phyloP scores from a whole-genome alignment of 352 stramenopile genomes.

The Pythium scleroteichum region DNA sequence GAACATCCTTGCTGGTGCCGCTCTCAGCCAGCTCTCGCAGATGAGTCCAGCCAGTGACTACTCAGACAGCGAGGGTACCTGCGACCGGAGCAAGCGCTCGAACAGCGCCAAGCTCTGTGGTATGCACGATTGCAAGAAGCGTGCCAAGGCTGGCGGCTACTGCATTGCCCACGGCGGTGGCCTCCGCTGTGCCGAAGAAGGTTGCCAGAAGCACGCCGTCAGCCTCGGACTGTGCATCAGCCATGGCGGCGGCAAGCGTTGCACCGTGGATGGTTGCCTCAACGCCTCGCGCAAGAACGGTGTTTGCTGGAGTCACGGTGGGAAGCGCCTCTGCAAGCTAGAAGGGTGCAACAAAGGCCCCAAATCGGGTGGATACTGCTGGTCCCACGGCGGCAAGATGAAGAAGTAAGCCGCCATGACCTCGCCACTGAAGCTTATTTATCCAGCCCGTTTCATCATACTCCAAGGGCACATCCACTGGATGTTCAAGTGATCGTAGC shows the following conservation, averaged over 20 bases:
- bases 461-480: background rate
- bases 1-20: slow-evolving; percentile 47
- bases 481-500: slow-evolving; percentile 16
- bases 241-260: slow-evolving; percentile 82
- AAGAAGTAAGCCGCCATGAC: slow-evolving; percentile 60
- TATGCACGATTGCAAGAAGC: slow-evolving; percentile 72
- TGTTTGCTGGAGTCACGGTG: slow-evolving; percentile 80
- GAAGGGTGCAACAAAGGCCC: slow-evolving; percentile 80
- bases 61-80: slow-evolving; percentile 25
- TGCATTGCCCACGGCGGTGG: slow-evolving; percentile 84
- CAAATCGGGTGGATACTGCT: slow-evolving; percentile 84
- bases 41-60: slow-evolving; percentile 32
- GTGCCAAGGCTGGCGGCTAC: slow-evolving; percentile 76
- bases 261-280: slow-evolving; percentile 64
- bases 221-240: slow-evolving; percentile 85
- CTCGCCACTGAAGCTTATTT: background rate
- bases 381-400: slow-evolving; percentile 81
- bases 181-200: slow-evolving; percentile 66
- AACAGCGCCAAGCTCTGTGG: slow-evolving; percentile 80
- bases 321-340: slow-evolving; percentile 79
- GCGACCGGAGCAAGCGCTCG: slow-evolving; percentile 37
- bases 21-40: slow-evolving; percentile 47
- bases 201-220: slow-evolving; percentile 80
- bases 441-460: background rate
- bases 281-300: slow-evolving; percentile 83